Base-by-base conservation (phyloP, 2,329 filamentous ascomycete species). In the Exophiala calicioides region DNA sequence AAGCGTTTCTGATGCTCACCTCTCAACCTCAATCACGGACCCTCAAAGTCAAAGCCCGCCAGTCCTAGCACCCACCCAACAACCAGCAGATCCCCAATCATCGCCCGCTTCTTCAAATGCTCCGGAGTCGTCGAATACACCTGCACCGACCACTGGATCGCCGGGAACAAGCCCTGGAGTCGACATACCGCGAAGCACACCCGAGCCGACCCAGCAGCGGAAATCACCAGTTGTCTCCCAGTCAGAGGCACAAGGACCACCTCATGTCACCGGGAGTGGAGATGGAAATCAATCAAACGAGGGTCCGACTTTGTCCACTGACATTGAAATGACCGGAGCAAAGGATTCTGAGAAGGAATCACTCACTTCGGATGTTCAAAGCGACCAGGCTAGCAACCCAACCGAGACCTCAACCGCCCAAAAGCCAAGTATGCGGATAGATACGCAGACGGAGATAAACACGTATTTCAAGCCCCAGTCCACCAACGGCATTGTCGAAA, bases 111-210 rank as follows among this genome's bases (percentile, higher is more conserved):
- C 88, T 4, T 90, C 85, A 1, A 70, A 80, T 44, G 81, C 76
- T 23, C 78, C 83, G 1, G 83, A 84, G 58, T 90, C 86, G 32
- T 82, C 82, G 44, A 81, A 84, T 16, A 93, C 88, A 0, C 85
- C 88, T 1, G 79, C 77, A 26, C 76, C 83, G 29, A 78, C 83
- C 50, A 79, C 85, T 53, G 78, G 76, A 5, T 90, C 86, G 1
- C 81, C 85, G 1, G 83, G 85, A 56, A 90, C 86, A 1, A 90
- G 85, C 58, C 83, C 85, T 1, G 85, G 86, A 44, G 79, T 85
- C 44, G 85, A 89, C 33, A 13, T 39, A 24, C 51, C 56, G 5
- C 36, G 26, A 3, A 13, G 13, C 16, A 29, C 36, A 34, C 13
- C 47, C 19, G 30, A 42, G 7, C 13, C 32, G 8, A 21, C 36